Evolutionary conservation across 345 rosid species (phyloP), one percentile per base, ranked within the genome.

Genomic region (Camelina laxa): DNA sequence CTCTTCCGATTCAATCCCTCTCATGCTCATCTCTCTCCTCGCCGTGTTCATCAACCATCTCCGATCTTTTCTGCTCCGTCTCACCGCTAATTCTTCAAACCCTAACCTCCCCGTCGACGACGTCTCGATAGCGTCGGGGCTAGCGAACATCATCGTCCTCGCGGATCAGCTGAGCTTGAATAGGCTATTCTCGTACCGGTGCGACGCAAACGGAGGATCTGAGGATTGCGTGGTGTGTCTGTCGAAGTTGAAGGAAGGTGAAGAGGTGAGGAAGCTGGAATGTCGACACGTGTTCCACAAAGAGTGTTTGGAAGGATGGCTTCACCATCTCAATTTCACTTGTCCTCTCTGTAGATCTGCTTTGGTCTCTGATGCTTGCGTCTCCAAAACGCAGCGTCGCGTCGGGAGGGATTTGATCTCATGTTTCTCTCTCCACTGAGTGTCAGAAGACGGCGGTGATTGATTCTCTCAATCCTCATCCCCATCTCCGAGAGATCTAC

Each of bases 271-370:
- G 83, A 82, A 71, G 82, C 96, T 92, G 2, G 87, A 86, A 27
- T 92, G 98, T 83, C 76, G 90, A 65, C 98, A 92, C 81, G 93
- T 92, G 42, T 92, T 87, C 60, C 98, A 92, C 39, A 92, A 84
- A 75, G 76, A 75, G 31, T 92, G 98, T 80, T 83, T 92, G 11
- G 96, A 92, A 45, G 90, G 91, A 1, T 92, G 98, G 95, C 93
- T 92, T 8, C 80, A 84, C 57, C 89, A 85, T 41, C 87, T 81
- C 42, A 86, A 87, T 33, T 90, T 90, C 69, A 84, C 71, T 6
- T 92, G 96, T 76, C 98, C 96, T 12, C 80, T 92, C 0, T 92
- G 96, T 62, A 84, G 96, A 68, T 79, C 84, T 4, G 83, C 87
- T 62, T 67, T 90, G 16, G 75, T 83, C 4, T 51, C 84, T 24